Evolutionary conservation across 495 filamentous ascomycete genomes (phyloP), one percentile per base, ranked within the genome.

Genomic region (Aspergillus cavernicola): DNA sequence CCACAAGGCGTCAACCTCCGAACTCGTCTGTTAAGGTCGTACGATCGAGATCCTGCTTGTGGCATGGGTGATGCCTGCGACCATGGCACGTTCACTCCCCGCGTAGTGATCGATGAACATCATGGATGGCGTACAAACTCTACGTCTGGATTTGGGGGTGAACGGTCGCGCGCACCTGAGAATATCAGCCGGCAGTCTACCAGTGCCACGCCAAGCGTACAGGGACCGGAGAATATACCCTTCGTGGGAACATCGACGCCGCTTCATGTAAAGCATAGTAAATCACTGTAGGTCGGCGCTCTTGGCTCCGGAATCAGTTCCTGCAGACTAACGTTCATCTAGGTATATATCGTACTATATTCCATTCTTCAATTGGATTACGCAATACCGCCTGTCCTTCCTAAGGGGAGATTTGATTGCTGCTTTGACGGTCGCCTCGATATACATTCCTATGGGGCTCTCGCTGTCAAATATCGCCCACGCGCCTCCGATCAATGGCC

Each of bases 361-460:
- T 32, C 93, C 95, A 1, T 87, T 90, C 47, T 71, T 95, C 53
- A 87, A 85, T 50, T 99, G 93, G 93, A 83, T 93, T 28, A 72
- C 72, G 33, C 85, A 95, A 65, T 99, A 99, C 63, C 81, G 71
- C 53, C 87, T 80, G 83, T 80, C 80, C 5, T 95, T 85, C 66
- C 67, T 97, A 23, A 79, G 85, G 58, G 93, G 95, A 26, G 93
- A 99, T 71, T 74, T 97, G 26, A 76, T 91, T 9, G 91, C 93
- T 11, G 79, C 88, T 39, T 66, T 97, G 47, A 97, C 93, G 2
- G 85, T 99, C 70, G 90, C 92, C 1, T 96, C 91, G 12, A 91
- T 99, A 73, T 99, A 99, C 63, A 88, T 99, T 32, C 93, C 93
- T 22, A 97, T 99, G 92, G 85, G 92, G 0, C 80, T 99, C 23